Evolutionary conservation across 2,329 filamentous ascomycete genomes (phyloP), one percentile per base, ranked within the genome.

Genomic region (Venturia aucupariae): DNA sequence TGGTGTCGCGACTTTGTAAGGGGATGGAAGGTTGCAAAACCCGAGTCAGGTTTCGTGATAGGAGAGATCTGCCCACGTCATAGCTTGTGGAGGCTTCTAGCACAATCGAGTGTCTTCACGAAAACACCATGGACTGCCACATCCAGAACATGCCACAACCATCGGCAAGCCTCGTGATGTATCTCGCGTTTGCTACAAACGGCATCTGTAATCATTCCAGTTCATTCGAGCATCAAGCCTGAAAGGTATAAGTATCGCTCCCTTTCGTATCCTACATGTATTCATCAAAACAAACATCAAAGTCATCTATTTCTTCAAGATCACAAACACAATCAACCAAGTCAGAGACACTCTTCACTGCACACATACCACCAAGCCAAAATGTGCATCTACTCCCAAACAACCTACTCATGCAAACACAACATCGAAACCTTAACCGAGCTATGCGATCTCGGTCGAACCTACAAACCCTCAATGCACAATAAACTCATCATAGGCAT

Each of bases 381-480:
- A 62, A 62, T 62, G 60, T 62, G 60, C 60, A 32, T 46, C 30
- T 62, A 46, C 60, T 42, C 39, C 24, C 60, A 62, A 51, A 62
- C 60, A 4, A 42, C 39, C n/a, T 62, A 46, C 42, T 39, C 60
- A 3, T 62, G 60, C 60, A 46, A 46, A n/a, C 60, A 62, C 60
- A 62, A 62, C 60, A 13, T 62, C 27, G 60, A 62, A 35, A 30
- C 44, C 19, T 30, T 62, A 6, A 62, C 30, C 22, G 41, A 46
- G 39, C 39, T n/a, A 2, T 62, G 60, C 44, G 22, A 62, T 42
- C 60, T 62, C 27, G 60, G 60, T 42, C 35, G 24, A 4, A 7
- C n/a, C 6, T 62, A 32, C 44, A 42, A 46, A 46, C 39, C 60
- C 39, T 62, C 60, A 2, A 62, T 62, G 60, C 60, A 62, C 60